Conservation (phyloP, 257 asterid species). For the Solanum medicagineum region DNA sequence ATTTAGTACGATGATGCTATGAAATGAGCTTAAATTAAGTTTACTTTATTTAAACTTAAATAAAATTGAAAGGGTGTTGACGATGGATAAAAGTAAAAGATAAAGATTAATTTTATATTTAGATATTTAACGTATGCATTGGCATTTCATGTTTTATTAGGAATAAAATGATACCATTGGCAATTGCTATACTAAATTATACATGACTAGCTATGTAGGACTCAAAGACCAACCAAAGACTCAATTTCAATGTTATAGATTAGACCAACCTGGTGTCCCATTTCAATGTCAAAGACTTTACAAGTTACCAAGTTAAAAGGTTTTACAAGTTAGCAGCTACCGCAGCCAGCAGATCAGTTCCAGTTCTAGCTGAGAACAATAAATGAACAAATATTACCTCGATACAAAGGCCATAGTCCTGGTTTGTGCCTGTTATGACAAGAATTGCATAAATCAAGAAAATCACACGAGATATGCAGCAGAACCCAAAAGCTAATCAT, state of each 20-base stretch:
- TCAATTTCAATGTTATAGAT: background rate
- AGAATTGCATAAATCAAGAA: background rate
- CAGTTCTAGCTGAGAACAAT: background rate
- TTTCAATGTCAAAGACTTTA: background rate
- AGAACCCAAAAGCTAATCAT: background rate
- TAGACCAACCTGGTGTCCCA: background rate
- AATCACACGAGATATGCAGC: background rate
- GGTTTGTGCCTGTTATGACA: conserved; percentile 56
- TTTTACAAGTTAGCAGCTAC: background rate
- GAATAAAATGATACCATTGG: background rate
- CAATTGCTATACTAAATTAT: background rate
- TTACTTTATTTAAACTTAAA: background rate
- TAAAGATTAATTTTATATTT: background rate
- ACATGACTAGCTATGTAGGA: background rate
- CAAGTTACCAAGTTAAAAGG: background rate
- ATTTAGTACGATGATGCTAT: background rate
- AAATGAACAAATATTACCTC: conserved; percentile 43
- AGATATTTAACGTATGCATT: background rate
- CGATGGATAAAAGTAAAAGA: background rate
- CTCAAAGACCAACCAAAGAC: background rate
- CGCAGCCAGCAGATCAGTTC: background rate
- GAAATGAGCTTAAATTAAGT: background rate
- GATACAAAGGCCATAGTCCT: conserved; percentile 93
- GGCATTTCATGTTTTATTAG: background rate
- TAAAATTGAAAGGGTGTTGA: background rate